Base-by-base conservation (phyloP, 495 filamentous ascomycete genomes). In the Collariella sp. region DNA sequence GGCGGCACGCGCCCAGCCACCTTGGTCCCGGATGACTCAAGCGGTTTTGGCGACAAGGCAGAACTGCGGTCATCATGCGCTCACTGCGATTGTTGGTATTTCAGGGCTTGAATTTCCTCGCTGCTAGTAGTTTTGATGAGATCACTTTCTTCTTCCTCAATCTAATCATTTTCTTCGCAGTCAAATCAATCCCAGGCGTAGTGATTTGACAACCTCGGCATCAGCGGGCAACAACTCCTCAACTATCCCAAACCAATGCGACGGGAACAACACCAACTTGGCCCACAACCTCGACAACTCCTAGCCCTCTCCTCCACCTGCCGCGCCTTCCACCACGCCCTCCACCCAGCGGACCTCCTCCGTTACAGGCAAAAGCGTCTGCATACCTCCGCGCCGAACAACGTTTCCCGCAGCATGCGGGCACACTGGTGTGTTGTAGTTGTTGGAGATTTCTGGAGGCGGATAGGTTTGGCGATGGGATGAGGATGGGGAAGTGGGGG, bases 311-410 rank as follows among this genome's bases (percentile, higher is more conserved):
- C 38, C 12, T 1, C 0, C 2, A 18, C 36, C 38, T 60, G 26
- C 33, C 31, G 35, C 7, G 6, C 18, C 57, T 40, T 63, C 18
- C 55, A 33, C 38, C 1, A 12, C 5, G 29, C 52, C 46, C 3
- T 63, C 31, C 15, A 50, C 43, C 61, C 61, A 0, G 41, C 48
- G 46, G 15, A 7, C 9, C n/a, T 60, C 23, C 16, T 39, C 35
- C n/a, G 16, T 12, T n/a, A 1, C 39, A 11, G 24, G 16, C 19
- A 57, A 53, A 29, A 5, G 15, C 29, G 47, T 34, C 16, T 56
- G 50, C 44, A n/a, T 55, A 55, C 41, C 54, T 36, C 5, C n/a
- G 18, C 11, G 57, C 34, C 43, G 54, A 63, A 33, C 10, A 15
- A 3, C 34, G 40, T 24, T 58, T 43, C 48, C 15, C 31, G 1